phyloP scores from a whole-genome alignment of 2,329 filamentous ascomycete species.

The Lecanicillium sp. region DNA sequence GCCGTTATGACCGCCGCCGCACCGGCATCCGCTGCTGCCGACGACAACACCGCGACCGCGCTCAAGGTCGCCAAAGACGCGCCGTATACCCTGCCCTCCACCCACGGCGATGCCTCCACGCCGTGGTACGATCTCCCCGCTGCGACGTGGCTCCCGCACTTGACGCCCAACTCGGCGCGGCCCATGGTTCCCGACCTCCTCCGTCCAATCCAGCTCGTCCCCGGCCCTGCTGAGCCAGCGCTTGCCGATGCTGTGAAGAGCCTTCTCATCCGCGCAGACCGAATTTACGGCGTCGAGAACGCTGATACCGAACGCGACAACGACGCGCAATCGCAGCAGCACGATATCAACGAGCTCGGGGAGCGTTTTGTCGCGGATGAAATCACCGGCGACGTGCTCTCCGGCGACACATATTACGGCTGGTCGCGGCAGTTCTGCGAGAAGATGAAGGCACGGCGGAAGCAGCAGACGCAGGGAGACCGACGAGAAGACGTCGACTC shows the following conservation, averaged over 20 bases:
- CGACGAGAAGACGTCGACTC: slow-evolving; percentile 8
- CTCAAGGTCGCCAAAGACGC: slow-evolving; percentile 44
- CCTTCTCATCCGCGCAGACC: slow-evolving; percentile 63
- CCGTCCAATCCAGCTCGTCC: slow-evolving; percentile 62
- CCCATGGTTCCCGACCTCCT: slow-evolving; percentile 68
- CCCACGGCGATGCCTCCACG: slow-evolving; percentile 66
- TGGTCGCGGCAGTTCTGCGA: slow-evolving; percentile 79
- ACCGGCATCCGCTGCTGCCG: slow-evolving; percentile 22
- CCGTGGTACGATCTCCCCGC: slow-evolving; percentile 81
- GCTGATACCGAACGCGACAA: no score
- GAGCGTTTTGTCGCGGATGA: slow-evolving; percentile 61
- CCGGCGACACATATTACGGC: slow-evolving; percentile 76
- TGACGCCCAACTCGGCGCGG: slow-evolving; percentile 67
- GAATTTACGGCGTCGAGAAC: slow-evolving; percentile 56
- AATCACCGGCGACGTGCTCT: slow-evolving; percentile 56
- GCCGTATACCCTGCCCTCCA: slow-evolving; percentile 66
- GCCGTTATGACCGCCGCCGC: not conserved
- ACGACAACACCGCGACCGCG: slow-evolving; percentile 17
- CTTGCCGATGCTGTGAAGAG: slow-evolving; percentile 63
- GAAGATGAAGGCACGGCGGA: slow-evolving; percentile 57
- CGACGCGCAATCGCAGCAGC: slow-evolving; percentile 38
- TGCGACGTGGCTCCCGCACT: slow-evolving; percentile 71
- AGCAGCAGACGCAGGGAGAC: no score
- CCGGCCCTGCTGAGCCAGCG: slow-evolving; percentile 61
- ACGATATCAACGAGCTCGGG: slow-evolving; percentile 71